A percentile compares a stretch with the other conserved stretches of the same genome.
These are phyloP conservation scores for Vanilla planifolia DNA, from an alignment of 106 monocot genomes.

Conservation along the genomic window DNA sequence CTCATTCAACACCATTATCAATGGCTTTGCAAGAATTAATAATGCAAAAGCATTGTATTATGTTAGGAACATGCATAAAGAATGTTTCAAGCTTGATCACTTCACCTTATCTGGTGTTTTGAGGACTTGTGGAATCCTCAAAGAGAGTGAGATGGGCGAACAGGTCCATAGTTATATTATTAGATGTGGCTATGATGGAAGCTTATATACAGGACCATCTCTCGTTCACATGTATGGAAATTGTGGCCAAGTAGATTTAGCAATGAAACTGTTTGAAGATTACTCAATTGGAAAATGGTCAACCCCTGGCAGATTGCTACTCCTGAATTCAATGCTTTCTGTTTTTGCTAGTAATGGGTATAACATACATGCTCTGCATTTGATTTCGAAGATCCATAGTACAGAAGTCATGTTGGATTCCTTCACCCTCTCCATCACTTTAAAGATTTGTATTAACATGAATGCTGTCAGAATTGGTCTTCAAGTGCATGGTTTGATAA, in stretches of 20 bases:
- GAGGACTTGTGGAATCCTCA: slow-evolving; percentile 33
- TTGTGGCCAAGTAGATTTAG: slow-evolving; percentile 26
- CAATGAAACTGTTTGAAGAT: slow-evolving; percentile 24
- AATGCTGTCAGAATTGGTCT: slow-evolving; percentile 22
- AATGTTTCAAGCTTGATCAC: slow-evolving; percentile 38
- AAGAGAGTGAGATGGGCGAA: slow-evolving; percentile 21
- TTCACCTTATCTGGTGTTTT: slow-evolving; percentile 70
- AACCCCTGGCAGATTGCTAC: slow-evolving; percentile 18
- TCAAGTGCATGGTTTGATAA: slow-evolving; percentile 50
- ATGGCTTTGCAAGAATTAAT: slow-evolving; percentile 48
- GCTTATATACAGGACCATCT: slow-evolving; percentile 24
- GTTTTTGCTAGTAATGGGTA: slow-evolving; percentile 34
- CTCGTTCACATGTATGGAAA: slow-evolving; percentile 76
- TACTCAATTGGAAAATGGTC: slow-evolving; percentile 9
- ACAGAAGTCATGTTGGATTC: slow-evolving; percentile 33
- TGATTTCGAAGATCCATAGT: slow-evolving; percentile 40
- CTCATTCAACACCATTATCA: slow-evolving; percentile 65
- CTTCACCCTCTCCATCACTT: slow-evolving; percentile 51
- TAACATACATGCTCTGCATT: slow-evolving; percentile 28
- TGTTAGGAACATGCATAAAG: slow-evolving; percentile 38
- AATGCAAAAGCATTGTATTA: slow-evolving; percentile 43
- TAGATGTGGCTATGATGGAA: slow-evolving; percentile 35
- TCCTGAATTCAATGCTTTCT: slow-evolving; percentile 63
- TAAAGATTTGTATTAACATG: slow-evolving; percentile 33
- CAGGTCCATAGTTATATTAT: slow-evolving; percentile 49